Evolutionary conservation across 2,329 filamentous ascomycete genomes (phyloP).

Genomic region (Penicillium sp.): DNA sequence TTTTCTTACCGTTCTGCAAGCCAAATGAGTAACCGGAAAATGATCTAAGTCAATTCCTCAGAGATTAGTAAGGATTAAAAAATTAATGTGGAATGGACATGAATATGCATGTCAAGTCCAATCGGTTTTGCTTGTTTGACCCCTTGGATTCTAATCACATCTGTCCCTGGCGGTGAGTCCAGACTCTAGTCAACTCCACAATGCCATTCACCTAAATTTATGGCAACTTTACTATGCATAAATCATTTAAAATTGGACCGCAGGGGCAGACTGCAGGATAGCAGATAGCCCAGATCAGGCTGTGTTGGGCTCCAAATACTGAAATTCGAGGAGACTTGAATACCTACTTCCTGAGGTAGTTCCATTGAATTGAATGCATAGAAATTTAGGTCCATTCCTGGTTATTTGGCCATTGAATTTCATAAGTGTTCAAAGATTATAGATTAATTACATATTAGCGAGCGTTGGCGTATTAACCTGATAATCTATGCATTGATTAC

Average conservation of each 20-base stretch:
- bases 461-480: neutral
- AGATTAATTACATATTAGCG: neutral
- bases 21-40: neutral
- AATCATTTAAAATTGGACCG: neutral
- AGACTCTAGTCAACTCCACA: constrained; percentile 8
- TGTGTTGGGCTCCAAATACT: neutral
- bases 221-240: neutral
- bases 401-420: neutral
- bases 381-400: neutral
- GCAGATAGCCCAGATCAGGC: neutral
- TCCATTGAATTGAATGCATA: neutral
- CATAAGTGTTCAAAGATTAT: neutral
- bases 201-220: neutral
- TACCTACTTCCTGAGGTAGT: neutral
- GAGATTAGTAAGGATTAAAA: neutral
- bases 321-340: neutral
- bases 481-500: neutral
- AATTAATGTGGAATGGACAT: neutral
- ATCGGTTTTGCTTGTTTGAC: neutral
- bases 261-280: neutral
- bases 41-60: neutral
- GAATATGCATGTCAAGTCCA: neutral
- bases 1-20: neutral
- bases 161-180: constrained; percentile 17
- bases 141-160: constrained; percentile 8